These are phyloP conservation scores for Scutellaria minor DNA, from an alignment of 257 asterid species.

Conservation along the genomic window DNA sequence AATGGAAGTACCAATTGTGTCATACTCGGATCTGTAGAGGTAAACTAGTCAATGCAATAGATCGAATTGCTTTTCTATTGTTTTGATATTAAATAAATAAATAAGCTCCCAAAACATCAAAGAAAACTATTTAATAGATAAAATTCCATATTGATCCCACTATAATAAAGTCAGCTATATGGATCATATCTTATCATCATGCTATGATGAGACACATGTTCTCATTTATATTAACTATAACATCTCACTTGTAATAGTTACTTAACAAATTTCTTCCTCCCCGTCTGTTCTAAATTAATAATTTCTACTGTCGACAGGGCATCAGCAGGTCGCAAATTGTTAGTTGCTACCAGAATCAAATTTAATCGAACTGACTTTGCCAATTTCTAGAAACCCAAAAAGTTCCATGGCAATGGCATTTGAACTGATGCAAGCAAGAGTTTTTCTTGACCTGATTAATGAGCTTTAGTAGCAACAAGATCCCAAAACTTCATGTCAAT, in stretches of 20 bases:
- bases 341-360: neutral
- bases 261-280: too few relatives aligned
- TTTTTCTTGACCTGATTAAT: too few relatives aligned
- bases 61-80: neutral
- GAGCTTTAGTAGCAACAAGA: too few relatives aligned
- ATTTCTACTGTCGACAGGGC: too few relatives aligned
- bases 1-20: slow-evolving; percentile 89
- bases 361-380: neutral
- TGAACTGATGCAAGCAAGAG: neutral
- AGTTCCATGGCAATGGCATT: neutral
- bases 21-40: slow-evolving; percentile 86
- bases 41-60: slow-evolving; percentile 19
- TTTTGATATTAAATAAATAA: neutral
- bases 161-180: too few relatives aligned
- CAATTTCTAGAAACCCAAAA: neutral
- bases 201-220: too few relatives aligned
- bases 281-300: too few relatives aligned
- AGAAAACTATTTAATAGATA: slow-evolving; percentile 1
- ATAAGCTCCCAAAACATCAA: slow-evolving; percentile 21
- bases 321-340: neutral
- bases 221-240: too few relatives aligned
- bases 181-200: too few relatives aligned
- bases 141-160: neutral
- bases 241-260: too few relatives aligned
- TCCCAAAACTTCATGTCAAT: too few relatives aligned